Evolutionary conservation across 192 early-diverging fungal species (phyloP), one percentile per base, ranked within the genome.

Genomic region (Umbelopsis ramanniana): DNA sequence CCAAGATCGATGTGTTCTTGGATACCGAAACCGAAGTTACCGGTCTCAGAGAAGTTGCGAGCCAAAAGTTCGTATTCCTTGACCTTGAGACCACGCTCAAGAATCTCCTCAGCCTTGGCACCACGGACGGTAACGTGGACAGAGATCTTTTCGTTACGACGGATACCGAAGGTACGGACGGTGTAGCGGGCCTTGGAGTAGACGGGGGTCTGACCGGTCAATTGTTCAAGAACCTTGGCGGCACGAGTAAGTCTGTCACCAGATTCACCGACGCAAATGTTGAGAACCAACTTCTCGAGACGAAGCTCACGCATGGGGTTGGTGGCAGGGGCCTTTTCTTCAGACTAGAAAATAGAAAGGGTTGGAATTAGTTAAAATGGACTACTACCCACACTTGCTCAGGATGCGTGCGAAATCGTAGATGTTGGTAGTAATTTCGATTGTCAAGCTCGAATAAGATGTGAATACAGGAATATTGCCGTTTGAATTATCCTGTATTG

Each of bases 21-120:
- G 88, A 99, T 95, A 96, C 98, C 98, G 87, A 98, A 99, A 79
- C 98, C 98, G 79, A 99, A 99, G 94, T 99, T 98, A 69, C 98
- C 98, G 70, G 96, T 98, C 57, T 82, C 89, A 43, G 95, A 97
- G 89, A 98, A 99, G 95, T 99, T 99, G 83, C 89, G 81, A 60
- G 86, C 86, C 82, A 90, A 90, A 47, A 99, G 87, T 87, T 99
- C 98, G 89, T 96, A 99, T 84, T 99, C 98, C 93, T 97, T 97
- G 82, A 99, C 98, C 92, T 98, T 98, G 77, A 99, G 87, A 76
- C 98, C 98, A 85, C 97, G 96, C 90, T 99, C 98, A 67, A 99
- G 89, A 83, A 99, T 97, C 86, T 99, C 97, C 89, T 86, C 85
- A 48, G 87, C 87, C 85, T 88, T 88, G 74, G 85, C 81, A 47